Percentiles rank a stretch among this genome's conserved stretches.
Evolutionary conservation across 345 rosid species (phyloP).

Genomic region (Psidium friedrichsthalianum): DNA sequence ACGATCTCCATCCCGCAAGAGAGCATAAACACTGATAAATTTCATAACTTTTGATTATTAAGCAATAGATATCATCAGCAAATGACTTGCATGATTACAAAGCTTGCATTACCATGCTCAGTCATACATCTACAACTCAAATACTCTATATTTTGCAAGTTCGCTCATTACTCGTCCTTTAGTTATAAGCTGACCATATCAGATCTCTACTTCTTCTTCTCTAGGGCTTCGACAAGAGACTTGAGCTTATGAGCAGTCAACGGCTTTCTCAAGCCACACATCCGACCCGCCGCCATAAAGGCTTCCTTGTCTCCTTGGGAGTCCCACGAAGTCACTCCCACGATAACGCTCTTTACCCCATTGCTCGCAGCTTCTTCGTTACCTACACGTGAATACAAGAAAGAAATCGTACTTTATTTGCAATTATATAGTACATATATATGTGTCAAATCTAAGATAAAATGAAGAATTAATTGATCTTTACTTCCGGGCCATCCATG

Average conservation of each 20-base stretch:
- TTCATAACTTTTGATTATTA: background rate
- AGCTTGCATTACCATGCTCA: background rate
- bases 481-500: constrained; percentile 27
- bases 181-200: background rate
- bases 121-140: background rate
- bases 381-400: constrained; percentile 3
- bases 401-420: background rate
- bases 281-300: constrained; percentile 19
- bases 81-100: background rate
- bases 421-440: background rate
- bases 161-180: background rate
- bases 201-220: background rate
- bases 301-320: background rate
- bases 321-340: constrained; percentile 13
- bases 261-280: constrained; percentile 15
- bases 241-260: constrained; percentile 1
- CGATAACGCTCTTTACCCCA: constrained; percentile 15
- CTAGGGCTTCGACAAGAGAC: background rate
- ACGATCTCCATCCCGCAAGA: background rate
- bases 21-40: background rate
- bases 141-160: background rate
- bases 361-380: constrained; percentile 11
- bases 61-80: background rate
- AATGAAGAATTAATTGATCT: background rate
- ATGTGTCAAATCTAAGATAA: background rate